Evolutionary conservation across 2,329 filamentous ascomycete species (phyloP), one percentile per base, ranked within the genome.

Genomic region (Pleoardoris graminearum): DNA sequence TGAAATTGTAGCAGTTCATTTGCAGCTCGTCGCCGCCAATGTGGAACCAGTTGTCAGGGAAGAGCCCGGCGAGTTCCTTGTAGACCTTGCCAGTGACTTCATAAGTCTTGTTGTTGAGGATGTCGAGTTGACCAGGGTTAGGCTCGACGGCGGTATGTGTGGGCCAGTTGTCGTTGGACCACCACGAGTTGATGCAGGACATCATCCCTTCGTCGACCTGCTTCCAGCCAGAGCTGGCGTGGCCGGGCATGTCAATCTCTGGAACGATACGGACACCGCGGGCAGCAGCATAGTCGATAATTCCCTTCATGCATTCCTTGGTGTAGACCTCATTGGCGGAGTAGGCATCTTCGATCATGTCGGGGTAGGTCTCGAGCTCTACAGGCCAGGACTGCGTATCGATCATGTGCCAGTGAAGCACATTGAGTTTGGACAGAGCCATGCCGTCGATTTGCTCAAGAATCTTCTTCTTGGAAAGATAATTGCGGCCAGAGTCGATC

Each of bases 161-260:
- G 1, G 75, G 53, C 77, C 77, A 85, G 57, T 75, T 68, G 52
- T 85, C 82, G 63, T 85, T 85, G 32, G 80, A 82, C 82, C 82
- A 85, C 82, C 82, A 85, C 19, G 78, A 79, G 66, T 85, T 71
- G 16, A 68, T 70, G 66, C 82, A 85, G 11, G 83, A 77, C 23
- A 84, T 74, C 50, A 86, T 82, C 21, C 77, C 74, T 21, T 81
- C 75, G 53, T 85, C 80, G 6, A 85, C 73, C 54, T 82, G 81
- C 48, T 80, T 75, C 81, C 81, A 84, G 25, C 81, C 81, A 0
- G 80, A 77, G 25, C 76, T 74, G 5, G 81, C 78, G 63, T 85
- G 83, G 41, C 82, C 80, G 6, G 83, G 83, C 81, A 85, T 85
- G 65, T 85, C 83, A 36, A 85, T 78, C 60, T 85, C 83, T n/a